These are phyloP conservation scores for Trichocomaceae sp. DNA, from an alignment of 2,329 filamentous ascomycete species.

Conservation along the genomic window DNA sequence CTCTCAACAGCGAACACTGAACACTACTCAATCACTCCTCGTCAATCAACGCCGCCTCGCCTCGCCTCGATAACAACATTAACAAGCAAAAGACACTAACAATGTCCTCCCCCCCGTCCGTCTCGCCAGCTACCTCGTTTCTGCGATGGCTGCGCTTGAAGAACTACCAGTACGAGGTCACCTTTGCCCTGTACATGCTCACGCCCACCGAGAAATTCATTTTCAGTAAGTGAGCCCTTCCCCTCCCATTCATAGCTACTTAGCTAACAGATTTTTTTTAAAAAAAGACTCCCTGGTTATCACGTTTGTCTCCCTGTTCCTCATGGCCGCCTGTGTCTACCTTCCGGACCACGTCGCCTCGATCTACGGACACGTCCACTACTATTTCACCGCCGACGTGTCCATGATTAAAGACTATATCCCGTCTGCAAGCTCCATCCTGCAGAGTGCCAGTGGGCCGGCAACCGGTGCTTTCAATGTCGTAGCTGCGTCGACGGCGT, in stretches of 20 bases:
- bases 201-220: constrained; percentile 94
- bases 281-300: constrained; percentile 78
- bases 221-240: constrained; percentile 64
- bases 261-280: neutral
- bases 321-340: constrained; percentile 83
- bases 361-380: constrained; percentile 79
- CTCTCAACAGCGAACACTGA: neutral
- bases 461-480: constrained; percentile 37
- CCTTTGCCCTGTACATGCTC: constrained; percentile 94
- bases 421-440: constrained; percentile 28
- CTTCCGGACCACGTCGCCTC: constrained; percentile 84
- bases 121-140: constrained; percentile 45
- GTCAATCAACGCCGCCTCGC: too few relatives aligned
- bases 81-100: too few relatives aligned
- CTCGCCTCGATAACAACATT: neutral
- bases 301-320: constrained; percentile 76
- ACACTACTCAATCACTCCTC: neutral
- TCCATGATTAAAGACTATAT: constrained; percentile 31
- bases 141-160: constrained; percentile 87
- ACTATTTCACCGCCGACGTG: constrained; percentile 81
- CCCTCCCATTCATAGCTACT: neutral
- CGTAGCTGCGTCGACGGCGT: constrained; percentile 36
- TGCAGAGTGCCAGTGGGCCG: constrained; percentile 21
- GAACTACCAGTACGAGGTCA: constrained; percentile 97
- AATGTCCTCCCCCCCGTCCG: constrained; percentile 13